Base-by-base conservation (phyloP, 371 early-diverging fungal species). In the Mucor mucedo region DNA sequence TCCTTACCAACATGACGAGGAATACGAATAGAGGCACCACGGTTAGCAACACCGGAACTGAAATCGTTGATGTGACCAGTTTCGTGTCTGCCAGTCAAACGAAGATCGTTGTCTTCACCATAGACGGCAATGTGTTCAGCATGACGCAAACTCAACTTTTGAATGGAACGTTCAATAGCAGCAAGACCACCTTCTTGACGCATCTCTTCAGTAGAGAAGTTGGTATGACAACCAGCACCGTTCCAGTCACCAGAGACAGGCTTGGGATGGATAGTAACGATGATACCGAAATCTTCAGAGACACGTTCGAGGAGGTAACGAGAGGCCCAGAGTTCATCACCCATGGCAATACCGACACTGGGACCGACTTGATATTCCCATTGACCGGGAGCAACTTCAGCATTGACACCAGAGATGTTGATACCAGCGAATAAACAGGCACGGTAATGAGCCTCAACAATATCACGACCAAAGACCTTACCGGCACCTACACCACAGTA, bases 11-110 rank as follows among this genome's bases (percentile, higher is more conserved):
- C 85, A 57, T 83, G 85, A 38, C 87, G 80, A 55, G 87, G 85
- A 66, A 87, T 87, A 76, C 87, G 84, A 66, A 87, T 87, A 42
- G 86, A 85, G n/a, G 85, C 84, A 57, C 87, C 87, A 65, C 87
- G 82, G 73, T 87, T 80, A 47, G 87, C 87, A 49, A 85, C 83
- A 63, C 87, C 87, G 57, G 75, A 84, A 30, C 72, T 76, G 79
- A 87, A 87, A n/a, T 79, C 65, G 49, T 76, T 63, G 61, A 87
- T 87, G 57, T 78, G 75, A 55, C 85, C 87, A 45, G 87, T 87
- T 61, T 87, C 87, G 55, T 87, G 87, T 45, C 64, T 60, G 60
- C 87, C 87, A 30, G 87, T 87, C 48, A 87, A 69, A 44, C 87
- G 83, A 54, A 83, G 83, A 33, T 87, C 85, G 55, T 87, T 87